Evolutionary conservation across 78 protist species (phyloP), one percentile per base, ranked within the genome.

Genomic region (Capsaspora owczarzaki): DNA sequence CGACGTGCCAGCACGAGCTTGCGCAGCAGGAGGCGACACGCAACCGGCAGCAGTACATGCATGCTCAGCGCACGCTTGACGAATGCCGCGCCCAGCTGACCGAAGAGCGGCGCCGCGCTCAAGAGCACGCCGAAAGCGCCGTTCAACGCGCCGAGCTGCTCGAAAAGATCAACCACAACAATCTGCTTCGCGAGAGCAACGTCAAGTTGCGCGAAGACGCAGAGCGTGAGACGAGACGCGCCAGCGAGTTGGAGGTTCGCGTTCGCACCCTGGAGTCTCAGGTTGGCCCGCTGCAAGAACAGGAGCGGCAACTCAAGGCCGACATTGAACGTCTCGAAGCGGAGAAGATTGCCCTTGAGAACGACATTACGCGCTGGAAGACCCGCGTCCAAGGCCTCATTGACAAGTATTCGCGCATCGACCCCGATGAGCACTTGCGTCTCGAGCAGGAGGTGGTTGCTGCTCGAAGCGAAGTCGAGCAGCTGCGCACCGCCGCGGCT

Each of bases 351-450:
- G 22, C 78, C 29, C 53, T 43, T 35, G 4, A 43, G 61, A 25
- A 2, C 38, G 78, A 72, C 41, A n/a, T 31, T 6, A 23, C 40
- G 38, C 37, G 37, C 61, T 72, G 78, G 78, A 25, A 46, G 56
- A 5, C 4, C 1, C 78, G 78, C 78, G 78, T 31, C 56, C 0
- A 43, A 29, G 23, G 46, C 41, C 78, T 72, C 27, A 6, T 46
- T 8, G 46, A n/a, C 61, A 43, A 46, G 63, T 72, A 43, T 42
- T 5, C 25, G 61, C 56, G 40, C 29, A 40, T 46, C 41, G 78
- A 72, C 78, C 61, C 61, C 42, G 78, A 43, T 8, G 78, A 72
- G 78, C 78, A 46, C 63, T 5, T 3, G 20, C 75, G 75, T 6
- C 53, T 42, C 38, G 35, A 19, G 53, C 38, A 69, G 75, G 72